Base-by-base conservation (phyloP, 305 asterid species). In the Galium porrigens region DNA sequence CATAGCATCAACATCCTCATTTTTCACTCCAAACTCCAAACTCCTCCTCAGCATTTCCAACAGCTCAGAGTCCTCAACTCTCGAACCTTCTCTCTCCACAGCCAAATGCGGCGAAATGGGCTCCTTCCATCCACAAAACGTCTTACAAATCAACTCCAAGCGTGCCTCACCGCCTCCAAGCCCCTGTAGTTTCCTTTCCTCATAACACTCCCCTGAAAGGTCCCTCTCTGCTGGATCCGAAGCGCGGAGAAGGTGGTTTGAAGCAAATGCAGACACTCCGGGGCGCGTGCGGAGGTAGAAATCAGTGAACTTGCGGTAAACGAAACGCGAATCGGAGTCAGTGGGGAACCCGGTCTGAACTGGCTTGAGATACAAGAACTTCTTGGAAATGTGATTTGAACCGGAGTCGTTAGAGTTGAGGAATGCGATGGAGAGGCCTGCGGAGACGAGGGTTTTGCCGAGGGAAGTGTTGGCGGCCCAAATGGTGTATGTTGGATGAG, bases 381-480 rank as follows among this genome's bases (percentile, higher is more conserved):
- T 85, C 74, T 78, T 83, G 17, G 77, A 46, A 53, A 69, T 6
- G 56, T 78, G 52, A 46, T 14, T 14, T 76, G 11, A 77, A 20
- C 55, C 73, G 6, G 20, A 75, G 73, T 7, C 77, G 27, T 54
- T 75, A 70, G 83, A 36, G 34, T 75, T 81, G 49, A 85, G 83
- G 62, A 86, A 92, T 58, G 97, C 77, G 63, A 84, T 83, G 74
- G 96, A 85, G 54, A 92, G 89, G 17, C 99, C 97, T 14, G 99
- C 85, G 12, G 99, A 92, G 70, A 92, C 96, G 4, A 92, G 88
- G 84, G 97, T 92, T 82, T 92, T 88, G 56, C 97, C 97, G 62
- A 90, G 80, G 64, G 96, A 89, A 64, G 95, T 88, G 81, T 90
- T 90, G 78, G 96, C 78, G 52, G 91, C 96, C 97, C 97, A 90